Conservation (phyloP, 164 flowering plant species). For the Protea cynaroides region DNA sequence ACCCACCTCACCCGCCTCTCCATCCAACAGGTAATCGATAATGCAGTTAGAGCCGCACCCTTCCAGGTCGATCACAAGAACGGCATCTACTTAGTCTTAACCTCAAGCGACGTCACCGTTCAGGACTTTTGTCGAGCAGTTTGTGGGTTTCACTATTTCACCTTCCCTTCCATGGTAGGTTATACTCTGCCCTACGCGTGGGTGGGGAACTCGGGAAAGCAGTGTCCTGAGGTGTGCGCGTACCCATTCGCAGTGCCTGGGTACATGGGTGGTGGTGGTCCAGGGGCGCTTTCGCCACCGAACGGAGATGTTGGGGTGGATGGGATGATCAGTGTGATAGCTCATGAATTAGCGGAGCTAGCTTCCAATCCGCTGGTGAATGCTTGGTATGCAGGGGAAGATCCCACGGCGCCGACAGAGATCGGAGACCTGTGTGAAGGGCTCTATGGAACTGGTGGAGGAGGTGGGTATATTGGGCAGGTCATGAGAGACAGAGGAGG, state of each 20-base stretch:
- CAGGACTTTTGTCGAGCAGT: slow-evolving; percentile 91
- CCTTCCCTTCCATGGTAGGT: slow-evolving; percentile 86
- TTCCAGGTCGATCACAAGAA: slow-evolving; percentile 67
- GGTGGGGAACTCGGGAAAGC: slow-evolving; percentile 82
- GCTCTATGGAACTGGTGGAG: slow-evolving; percentile 88
- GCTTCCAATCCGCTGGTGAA: slow-evolving; percentile 81
- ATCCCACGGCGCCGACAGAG: slow-evolving; percentile 93
- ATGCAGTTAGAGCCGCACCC: slow-evolving; percentile 49
- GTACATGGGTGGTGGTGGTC: slow-evolving; percentile 65
- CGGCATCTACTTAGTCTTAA: slow-evolving; percentile 82
- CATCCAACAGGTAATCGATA: slow-evolving; percentile 64
- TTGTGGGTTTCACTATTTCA: slow-evolving; percentile 96
- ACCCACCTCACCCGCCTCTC: slow-evolving; percentile 59
- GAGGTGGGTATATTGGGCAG: slow-evolving; percentile 90
- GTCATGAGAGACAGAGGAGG: slow-evolving; percentile 70
- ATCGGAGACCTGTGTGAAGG: slow-evolving; percentile 94
- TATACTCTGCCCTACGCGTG: slow-evolving; percentile 94
- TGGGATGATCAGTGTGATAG: slow-evolving; percentile 95
- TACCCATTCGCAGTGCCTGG: slow-evolving; percentile 56
- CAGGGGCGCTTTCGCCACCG: slow-evolving; percentile 52
- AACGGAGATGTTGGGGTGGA: slow-evolving; percentile 76
- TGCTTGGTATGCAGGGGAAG: slow-evolving; percentile 98
- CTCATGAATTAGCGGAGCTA: slow-evolving; percentile 87
- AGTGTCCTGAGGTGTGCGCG: slow-evolving; percentile 69
- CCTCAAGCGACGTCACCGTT: slow-evolving; percentile 62